Evolutionary conservation across 1,284 basidiomycete species (phyloP).

Genomic region (Puccinia coronata): DNA sequence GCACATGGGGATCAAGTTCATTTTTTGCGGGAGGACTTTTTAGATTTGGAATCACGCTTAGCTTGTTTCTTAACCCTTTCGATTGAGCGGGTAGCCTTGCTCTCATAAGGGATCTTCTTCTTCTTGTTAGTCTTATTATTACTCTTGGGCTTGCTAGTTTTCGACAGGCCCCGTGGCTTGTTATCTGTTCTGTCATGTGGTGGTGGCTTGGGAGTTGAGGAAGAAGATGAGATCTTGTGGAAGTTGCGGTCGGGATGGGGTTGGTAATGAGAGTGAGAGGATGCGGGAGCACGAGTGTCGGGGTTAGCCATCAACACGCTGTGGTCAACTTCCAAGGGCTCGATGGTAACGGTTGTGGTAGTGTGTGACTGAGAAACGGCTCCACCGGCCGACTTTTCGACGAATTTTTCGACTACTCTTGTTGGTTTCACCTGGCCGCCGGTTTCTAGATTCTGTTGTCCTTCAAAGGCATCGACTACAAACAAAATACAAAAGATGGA

Average conservation of each 20-base stretch:
- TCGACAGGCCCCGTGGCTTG: neutral
- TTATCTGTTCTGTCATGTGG: neutral
- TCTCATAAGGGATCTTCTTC: slow-evolving; percentile 48
- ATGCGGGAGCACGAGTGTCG: neutral
- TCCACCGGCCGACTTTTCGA: neutral
- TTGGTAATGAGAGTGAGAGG: neutral
- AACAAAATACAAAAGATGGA: neutral
- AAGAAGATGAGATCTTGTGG: neutral
- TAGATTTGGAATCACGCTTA: slow-evolving; percentile 23
- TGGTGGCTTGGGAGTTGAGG: neutral
- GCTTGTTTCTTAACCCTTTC: slow-evolving; percentile 34
- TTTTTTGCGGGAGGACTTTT: neutral
- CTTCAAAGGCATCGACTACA: slow-evolving; percentile 38
- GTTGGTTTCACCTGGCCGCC: neutral
- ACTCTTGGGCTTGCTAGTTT: neutral
- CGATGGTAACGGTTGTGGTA: slow-evolving; percentile 39
- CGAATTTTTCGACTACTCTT: slow-evolving; percentile 1
- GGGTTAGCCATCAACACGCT: neutral
- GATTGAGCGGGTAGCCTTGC: slow-evolving; percentile 34
- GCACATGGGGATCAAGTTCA: too few relatives aligned
- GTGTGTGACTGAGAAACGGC: too few relatives aligned
- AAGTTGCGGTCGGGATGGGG: slow-evolving; percentile 8
- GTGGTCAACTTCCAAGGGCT: slow-evolving; percentile 39
- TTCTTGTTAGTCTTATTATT: slow-evolving; percentile 6
- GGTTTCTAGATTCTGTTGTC: neutral